Base-by-base conservation (phyloP, 768 basidiomycete genomes). In the Cubamyces lactineus region DNA sequence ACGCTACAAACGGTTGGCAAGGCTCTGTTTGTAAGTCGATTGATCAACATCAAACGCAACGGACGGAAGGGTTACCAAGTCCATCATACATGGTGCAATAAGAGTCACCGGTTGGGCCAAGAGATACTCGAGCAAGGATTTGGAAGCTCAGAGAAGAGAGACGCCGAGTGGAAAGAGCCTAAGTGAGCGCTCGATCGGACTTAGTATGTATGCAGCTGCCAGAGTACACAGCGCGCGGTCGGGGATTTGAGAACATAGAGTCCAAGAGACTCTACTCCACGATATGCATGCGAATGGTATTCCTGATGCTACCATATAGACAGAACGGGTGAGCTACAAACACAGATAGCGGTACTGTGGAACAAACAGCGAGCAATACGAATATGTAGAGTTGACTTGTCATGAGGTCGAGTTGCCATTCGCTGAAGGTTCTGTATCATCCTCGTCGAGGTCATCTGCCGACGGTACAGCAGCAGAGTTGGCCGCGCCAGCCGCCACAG, bases 401-500 rank as follows among this genome's bases (percentile, higher is more conserved):
- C 66, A 63, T 66, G 65, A 66, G 24, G 62, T 41, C 3, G 59
- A 19, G 38, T 52, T 62, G 50, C 69, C 71, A 38, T 71, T 69
- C 26, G 62, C 41, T 12, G 64, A 38, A 0, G 67, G 53, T 24
- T 68, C 69, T 26, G 49, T 17, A 17, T 74, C 75, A 38, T 77
- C 78, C 48, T 73, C 73, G 42, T 84, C 85, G 4, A 89, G 75
- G 65, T 88, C 85, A 62, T 90, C 82, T 9, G 88, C 88, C 1
- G 88, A 89, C 3, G 88, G 88, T 2, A 90, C 88, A 13, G 87
- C 83, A 5, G 88, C 88, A 2, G 88, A 89, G 2, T 83, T 85
- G 0, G 86, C 87, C 1, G 88, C 87, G 28, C 88, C 88, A 1
- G 83, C 82, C 2, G 82, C 62, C 23, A 72, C 71, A 2, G 76